These are phyloP conservation scores for Euphorbia lathyris DNA, from an alignment of 345 rosid species.

Conservation along the genomic window DNA sequence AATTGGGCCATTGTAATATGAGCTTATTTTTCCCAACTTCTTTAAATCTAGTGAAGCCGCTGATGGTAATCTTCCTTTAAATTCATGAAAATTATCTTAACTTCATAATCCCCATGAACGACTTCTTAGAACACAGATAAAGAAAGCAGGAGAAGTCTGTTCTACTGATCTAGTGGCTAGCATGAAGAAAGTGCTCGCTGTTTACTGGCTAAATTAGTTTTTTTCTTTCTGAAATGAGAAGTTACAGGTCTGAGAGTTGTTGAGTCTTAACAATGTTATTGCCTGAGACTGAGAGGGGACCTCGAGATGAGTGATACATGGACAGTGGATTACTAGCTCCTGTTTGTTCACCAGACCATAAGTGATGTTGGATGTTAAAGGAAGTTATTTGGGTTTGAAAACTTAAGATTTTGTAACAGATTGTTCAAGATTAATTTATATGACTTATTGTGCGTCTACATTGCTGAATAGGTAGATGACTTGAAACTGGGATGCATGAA, in stretches of 20 bases:
- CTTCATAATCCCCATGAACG: slow-evolving; percentile 1
- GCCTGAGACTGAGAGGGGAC: background rate
- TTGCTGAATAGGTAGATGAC: background rate
- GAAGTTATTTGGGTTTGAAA: background rate
- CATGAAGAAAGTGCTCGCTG: background rate
- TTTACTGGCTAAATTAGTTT: background rate
- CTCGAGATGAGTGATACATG: background rate
- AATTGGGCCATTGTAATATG: slow-evolving; percentile 2
- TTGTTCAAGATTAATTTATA: background rate
- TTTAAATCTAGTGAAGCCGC: slow-evolving; percentile 16
- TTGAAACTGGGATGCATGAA: background rate
- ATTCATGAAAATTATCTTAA: slow-evolving; percentile 14
- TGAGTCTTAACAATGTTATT: background rate
- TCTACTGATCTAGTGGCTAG: background rate
- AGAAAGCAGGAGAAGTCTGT: slow-evolving; percentile 1
- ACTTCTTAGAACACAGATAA: background rate
- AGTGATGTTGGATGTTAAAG: background rate
- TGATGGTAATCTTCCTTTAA: slow-evolving; percentile 16
- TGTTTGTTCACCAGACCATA: background rate
- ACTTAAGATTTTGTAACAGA: background rate
- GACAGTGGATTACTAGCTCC: background rate
- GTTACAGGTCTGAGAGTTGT: background rate
- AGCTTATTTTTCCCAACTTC: background rate
- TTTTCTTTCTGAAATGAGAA: background rate
- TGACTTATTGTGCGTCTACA: background rate